Evolutionary conservation across 371 early-diverging fungal genomes (phyloP).

Genomic region (Mortierella sp.): DNA sequence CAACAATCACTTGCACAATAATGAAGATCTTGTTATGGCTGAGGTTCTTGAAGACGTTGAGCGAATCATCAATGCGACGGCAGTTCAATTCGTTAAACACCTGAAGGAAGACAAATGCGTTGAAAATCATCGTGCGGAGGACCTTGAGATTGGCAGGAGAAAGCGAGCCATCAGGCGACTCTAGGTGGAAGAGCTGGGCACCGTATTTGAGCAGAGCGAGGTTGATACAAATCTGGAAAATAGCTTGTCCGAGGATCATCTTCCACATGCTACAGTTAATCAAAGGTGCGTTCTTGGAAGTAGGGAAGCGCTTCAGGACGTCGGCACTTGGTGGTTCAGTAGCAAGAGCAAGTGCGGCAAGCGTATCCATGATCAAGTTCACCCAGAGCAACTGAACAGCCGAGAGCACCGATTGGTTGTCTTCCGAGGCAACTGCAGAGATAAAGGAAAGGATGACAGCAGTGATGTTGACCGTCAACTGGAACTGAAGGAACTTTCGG

Average conservation of each 20-base stretch:
- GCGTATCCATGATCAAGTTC: conserved; percentile 90
- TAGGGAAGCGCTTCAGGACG: conserved; percentile 83
- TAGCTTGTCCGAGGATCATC: conserved; percentile 90
- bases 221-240: conserved; percentile 84
- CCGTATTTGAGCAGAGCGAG: conserved; percentile 70
- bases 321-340: conserved; percentile 85
- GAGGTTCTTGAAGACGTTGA: conserved; percentile 90
- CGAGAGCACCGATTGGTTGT: conserved; percentile 73
- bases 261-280: conserved; percentile 91
- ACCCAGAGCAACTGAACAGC: conserved; percentile 93
- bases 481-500: conserved; percentile 96
- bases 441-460: conserved; percentile 80
- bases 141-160: conserved; percentile 49
- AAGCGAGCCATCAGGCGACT: conserved; percentile 49
- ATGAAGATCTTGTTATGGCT: conserved; percentile 82
- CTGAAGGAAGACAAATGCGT: conserved; percentile 95
- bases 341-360: conserved; percentile 89
- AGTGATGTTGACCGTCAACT: conserved; percentile 94
- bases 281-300: conserved; percentile 80
- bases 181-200: conserved; percentile 71
- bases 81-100: conserved; percentile 94
- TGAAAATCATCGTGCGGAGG: conserved; percentile 90
- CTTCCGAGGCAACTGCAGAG: conserved; percentile 66
- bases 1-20: conserved; percentile 74
- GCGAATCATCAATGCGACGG: conserved; percentile 74